Conservation (phyloP, 192 early-diverging fungal genomes). For the Entrophospora sp. region DNA sequence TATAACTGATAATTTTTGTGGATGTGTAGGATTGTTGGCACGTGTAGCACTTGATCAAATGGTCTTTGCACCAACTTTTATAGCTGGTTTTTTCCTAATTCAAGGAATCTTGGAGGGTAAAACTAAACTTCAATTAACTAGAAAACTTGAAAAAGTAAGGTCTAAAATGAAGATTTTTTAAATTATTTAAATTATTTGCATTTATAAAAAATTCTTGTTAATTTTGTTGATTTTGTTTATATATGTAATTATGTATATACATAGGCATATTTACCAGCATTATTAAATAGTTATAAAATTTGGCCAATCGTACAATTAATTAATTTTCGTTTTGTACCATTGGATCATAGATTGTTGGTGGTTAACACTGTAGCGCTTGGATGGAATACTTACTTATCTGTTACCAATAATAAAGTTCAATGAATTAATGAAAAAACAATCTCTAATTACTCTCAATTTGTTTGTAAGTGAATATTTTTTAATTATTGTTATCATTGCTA, state of each 20-base stretch:
- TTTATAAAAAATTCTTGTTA: neutral
- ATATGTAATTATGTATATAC: neutral
- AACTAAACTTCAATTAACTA: constrained; percentile 31
- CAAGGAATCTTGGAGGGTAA: constrained; percentile 54
- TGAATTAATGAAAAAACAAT: no score
- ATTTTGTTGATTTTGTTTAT: neutral
- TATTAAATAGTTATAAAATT: constrained; percentile 65
- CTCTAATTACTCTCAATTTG: no score
- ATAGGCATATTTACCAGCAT: constrained; percentile 43
- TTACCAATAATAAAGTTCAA: constrained; percentile 16
- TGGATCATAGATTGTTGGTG: constrained; percentile 63
- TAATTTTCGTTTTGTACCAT: constrained; percentile 70
- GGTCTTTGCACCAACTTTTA: constrained; percentile 64
- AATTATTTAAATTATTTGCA: neutral
- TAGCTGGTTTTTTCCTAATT: constrained; percentile 52
- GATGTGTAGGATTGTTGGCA: constrained; percentile 27
- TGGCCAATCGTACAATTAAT: constrained; percentile 72
- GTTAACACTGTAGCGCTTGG: constrained; percentile 65
- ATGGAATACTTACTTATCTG: constrained; percentile 20
- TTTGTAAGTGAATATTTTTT: no score
- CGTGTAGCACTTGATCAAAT: constrained; percentile 52
- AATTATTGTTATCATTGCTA: no score
- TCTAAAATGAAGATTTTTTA: no score
- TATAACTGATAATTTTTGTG: neutral
- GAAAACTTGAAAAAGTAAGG: constrained; percentile 31